Evolutionary conservation across 2,329 filamentous ascomycete species (phyloP).

Genomic region (Trichocomaceae sp.): DNA sequence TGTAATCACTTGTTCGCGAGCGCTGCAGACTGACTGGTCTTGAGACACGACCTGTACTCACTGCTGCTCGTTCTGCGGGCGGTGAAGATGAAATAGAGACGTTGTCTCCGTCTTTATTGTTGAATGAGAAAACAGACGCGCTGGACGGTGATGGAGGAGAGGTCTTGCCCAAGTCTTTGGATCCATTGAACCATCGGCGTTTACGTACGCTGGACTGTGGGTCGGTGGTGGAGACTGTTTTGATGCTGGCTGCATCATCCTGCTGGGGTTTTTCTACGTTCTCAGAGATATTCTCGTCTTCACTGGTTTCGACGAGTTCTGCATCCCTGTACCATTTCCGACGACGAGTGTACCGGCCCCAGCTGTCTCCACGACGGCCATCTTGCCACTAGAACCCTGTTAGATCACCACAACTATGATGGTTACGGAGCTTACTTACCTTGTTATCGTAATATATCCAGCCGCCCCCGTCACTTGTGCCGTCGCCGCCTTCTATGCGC

Average conservation of each 20-base stretch:
- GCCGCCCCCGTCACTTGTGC: slow-evolving; percentile 55
- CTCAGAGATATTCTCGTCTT: slow-evolving; percentile 37
- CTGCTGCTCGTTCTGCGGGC: background rate
- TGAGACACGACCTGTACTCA: slow-evolving; percentile 17
- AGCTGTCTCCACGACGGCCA: slow-evolving; percentile 80
- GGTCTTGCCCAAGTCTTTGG: slow-evolving; percentile 26
- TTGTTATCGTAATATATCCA: slow-evolving; percentile 99
- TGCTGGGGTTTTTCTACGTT: slow-evolving; percentile 24
- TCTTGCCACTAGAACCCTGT: slow-evolving; percentile 66
- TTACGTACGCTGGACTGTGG: slow-evolving; percentile 22
- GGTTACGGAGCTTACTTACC: slow-evolving; percentile 43
- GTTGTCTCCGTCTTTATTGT: slow-evolving; percentile 9
- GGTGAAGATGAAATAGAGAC: background rate
- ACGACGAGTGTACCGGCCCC: slow-evolving; percentile 87
- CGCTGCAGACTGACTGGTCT: slow-evolving; percentile 27
- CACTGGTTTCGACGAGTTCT: slow-evolving; percentile 71
- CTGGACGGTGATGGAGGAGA: slow-evolving; percentile 17
- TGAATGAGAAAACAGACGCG: slow-evolving; percentile 16
- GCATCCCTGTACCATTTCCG: slow-evolving; percentile 96
- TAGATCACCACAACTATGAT: slow-evolving; percentile 4
- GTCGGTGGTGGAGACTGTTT: slow-evolving; percentile 19
- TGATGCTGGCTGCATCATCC: slow-evolving; percentile 19
- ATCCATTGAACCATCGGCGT: slow-evolving; percentile 34
- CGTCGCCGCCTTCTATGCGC: slow-evolving; percentile 66
- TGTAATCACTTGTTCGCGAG: slow-evolving; percentile 22